A percentile compares a stretch with the other conserved stretches of the same genome.
Evolutionary conservation across 2,329 filamentous ascomycete genomes (phyloP).

Genomic region (Xylogone sp.): DNA sequence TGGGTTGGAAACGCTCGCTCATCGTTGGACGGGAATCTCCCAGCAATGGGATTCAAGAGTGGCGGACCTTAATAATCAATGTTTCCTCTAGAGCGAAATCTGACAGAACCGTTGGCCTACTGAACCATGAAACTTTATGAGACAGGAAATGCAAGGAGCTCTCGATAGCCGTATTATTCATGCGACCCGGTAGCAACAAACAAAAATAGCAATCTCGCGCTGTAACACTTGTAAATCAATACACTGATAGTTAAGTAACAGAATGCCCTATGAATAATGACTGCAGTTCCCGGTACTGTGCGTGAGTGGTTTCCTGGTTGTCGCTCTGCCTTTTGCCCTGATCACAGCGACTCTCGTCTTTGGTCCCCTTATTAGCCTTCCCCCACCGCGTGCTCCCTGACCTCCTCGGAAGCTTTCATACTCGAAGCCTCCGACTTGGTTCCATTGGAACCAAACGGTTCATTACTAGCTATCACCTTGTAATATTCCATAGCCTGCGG

Average conservation of each 20-base stretch:
- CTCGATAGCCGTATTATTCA: not conserved
- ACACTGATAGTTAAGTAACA: not conserved
- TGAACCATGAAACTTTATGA: not conserved
- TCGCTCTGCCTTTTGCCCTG: constrained; percentile 23
- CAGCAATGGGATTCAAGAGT: too few relatives aligned
- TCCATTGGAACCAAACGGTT: not conserved
- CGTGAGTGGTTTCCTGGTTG: constrained; percentile 28
- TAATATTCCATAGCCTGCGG: too few relatives aligned
- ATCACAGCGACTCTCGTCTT: not conserved
- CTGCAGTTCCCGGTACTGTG: not conserved
- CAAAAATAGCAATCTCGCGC: not conserved
- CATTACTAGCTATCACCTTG: too few relatives aligned
- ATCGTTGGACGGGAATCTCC: too few relatives aligned
- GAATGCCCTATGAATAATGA: too few relatives aligned
- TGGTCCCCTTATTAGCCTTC: not conserved
- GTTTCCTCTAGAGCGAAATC: too few relatives aligned
- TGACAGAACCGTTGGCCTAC: not conserved
- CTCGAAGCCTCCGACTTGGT: not conserved
- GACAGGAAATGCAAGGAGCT: not conserved
- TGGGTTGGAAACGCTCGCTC: too few relatives aligned
- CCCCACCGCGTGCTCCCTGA: not conserved
- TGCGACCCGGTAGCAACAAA: not conserved
- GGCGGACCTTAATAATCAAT: too few relatives aligned
- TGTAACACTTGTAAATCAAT: not conserved
- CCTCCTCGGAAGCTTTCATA: not conserved